phyloP scores from a whole-genome alignment of 371 early-diverging fungal species.

The Amoeboaphelidium protococcarum region DNA sequence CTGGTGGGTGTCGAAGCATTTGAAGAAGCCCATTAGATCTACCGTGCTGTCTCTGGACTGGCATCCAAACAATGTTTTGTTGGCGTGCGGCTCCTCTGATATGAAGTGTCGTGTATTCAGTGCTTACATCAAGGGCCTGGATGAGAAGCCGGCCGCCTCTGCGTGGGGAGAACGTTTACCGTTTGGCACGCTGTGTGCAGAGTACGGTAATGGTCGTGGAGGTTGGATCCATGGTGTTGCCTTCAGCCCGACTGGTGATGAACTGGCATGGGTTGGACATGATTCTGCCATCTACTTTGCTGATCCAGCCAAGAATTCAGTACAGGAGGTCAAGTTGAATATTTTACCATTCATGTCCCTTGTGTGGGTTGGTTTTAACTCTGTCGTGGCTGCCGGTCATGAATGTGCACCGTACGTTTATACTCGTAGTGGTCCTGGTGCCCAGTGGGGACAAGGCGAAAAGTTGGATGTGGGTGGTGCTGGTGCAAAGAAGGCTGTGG shows the following conservation, averaged over 20 bases:
- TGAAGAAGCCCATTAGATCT: constrained; percentile 72
- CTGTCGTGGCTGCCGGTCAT: constrained; percentile 66
- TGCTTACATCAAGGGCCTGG: constrained; percentile 77
- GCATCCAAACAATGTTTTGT: constrained; percentile 84
- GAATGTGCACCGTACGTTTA: constrained; percentile 70
- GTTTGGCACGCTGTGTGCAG: constrained; percentile 74
- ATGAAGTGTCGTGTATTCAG: constrained; percentile 88
- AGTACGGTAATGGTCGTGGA: constrained; percentile 42
- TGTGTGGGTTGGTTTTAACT: constrained; percentile 41
- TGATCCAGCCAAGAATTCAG: constrained; percentile 22
- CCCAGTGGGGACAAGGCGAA: constrained; percentile 27
- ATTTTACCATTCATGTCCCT: constrained; percentile 50
- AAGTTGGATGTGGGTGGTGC: constrained; percentile 37
- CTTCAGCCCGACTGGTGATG: constrained; percentile 72
- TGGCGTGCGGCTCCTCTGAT: constrained; percentile 83
- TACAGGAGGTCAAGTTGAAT: constrained; percentile 23
- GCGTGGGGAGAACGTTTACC: constrained; percentile 74
- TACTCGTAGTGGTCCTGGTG: constrained; percentile 2
- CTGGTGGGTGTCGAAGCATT: constrained; percentile 87
- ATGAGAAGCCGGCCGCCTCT: constrained; percentile 29
- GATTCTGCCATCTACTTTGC: constrained; percentile 50
- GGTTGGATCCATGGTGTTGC: constrained; percentile 85
- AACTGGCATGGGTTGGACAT: constrained; percentile 28
- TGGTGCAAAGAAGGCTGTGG: constrained; percentile 21
- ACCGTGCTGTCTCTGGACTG: constrained; percentile 75